Base-by-base conservation (phyloP, 805 yeast species). In the Scheffersomyces ergatensis region DNA sequence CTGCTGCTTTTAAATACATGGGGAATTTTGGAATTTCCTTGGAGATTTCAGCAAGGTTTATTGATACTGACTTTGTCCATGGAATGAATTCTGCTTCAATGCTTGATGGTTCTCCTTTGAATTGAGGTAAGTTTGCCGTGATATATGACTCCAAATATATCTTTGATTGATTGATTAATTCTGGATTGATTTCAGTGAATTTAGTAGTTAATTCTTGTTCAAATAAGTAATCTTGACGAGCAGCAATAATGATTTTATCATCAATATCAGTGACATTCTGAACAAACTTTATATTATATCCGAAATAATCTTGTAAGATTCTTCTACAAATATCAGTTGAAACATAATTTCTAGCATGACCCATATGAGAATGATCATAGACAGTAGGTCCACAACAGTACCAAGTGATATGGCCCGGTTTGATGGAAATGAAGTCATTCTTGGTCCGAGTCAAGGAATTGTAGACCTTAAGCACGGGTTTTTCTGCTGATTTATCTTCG, bases 231-330 rank as follows among this genome's bases (percentile, higher is more conserved):
- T 80, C 83, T 58, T 93, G 97, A 62, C 99, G 83, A 3, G 97
- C 98, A 45, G 97, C 85, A 33, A 93, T 67, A 54, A 93, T 93
- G 64, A 93, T 93, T 65, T 93, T 93, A 64, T 93, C 99, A 63
- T 93, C 99, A 45, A 93, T 89, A 63, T 93, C 99, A n/a, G 99
- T 93, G 43, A 93, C 97, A 59, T 93, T 93, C 68, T 93, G 99
- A 34, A 93, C 89, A 65, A 90, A 93, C 36, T 74, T 76, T 33
- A 93, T 78, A 51, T 88, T 82, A 65, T 88, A 93, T 16, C 96
- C 95, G 64, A 93, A 93, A 63, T 89, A 92, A 62, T 92, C 88
- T 62, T 84, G 89, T 49, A 93, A 60, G 37, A 93, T 78, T 51
- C 99, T 77, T 61, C 99, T 81, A 60, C 89, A 86, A 58, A 93